Conservation (phyloP, 78 protist genomes). For the Dictyostelium purpureum region DNA sequence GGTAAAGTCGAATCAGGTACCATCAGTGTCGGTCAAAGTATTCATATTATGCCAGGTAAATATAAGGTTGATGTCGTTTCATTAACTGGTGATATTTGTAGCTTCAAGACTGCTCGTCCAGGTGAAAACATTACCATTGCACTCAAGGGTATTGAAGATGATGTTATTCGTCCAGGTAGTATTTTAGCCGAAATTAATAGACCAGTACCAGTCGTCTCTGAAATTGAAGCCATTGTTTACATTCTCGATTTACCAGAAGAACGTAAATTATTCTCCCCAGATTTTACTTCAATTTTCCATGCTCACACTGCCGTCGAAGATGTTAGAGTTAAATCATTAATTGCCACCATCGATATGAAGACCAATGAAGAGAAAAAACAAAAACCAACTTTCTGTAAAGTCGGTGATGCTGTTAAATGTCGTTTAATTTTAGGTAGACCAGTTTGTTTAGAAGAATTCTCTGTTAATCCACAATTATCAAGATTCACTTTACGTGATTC, state of each 20-base stretch:
- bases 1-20: constrained; percentile 96
- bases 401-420: constrained; percentile 82
- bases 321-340: constrained; percentile 31
- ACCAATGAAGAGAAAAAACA: constrained; percentile 86
- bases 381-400: constrained; percentile 89
- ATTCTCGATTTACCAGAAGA: constrained; percentile 84
- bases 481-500: constrained; percentile 97
- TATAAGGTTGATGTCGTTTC: constrained; percentile 74
- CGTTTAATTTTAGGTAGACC: constrained; percentile 75
- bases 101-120: constrained; percentile 62
- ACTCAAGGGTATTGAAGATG: constrained; percentile 91
- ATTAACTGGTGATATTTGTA: constrained; percentile 83
- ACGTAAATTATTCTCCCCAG: constrained; percentile 86
- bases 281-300: constrained; percentile 89
- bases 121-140: constrained; percentile 90
- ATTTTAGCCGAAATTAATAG: constrained; percentile 55
- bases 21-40: constrained; percentile 68
- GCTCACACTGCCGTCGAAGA: constrained; percentile 91
- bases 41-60: constrained; percentile 88
- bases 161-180: constrained; percentile 37
- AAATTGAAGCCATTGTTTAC: constrained; percentile 86
- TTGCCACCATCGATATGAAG: constrained; percentile 88
- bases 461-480: constrained; percentile 90
- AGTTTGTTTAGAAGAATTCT: constrained; percentile 89
- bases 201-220: constrained; percentile 55